Evolutionary conservation across 371 early-diverging fungal genomes (phyloP), one percentile per base, ranked within the genome.

Genomic region (Mucor saturninus): DNA sequence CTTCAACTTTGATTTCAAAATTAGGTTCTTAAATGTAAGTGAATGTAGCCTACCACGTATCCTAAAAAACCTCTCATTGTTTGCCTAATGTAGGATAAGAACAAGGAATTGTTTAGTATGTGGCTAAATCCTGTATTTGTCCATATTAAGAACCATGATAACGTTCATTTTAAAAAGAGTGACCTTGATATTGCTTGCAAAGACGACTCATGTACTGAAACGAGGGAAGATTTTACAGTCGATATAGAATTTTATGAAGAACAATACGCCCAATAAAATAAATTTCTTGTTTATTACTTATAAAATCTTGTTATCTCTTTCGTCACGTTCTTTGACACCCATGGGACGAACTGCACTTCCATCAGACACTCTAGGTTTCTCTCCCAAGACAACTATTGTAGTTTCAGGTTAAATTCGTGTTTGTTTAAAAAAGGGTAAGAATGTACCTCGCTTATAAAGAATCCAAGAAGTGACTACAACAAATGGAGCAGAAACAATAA

Each of bases 101-200:
- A 46, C 5, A 62, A 51, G 4, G 6, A 14, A 3, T 13, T 68
- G 2, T 54, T 54, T 37, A 49, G 54, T 35, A 74, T 84, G 63
- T 81, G 79, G 79, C 61, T 88, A 43, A 85, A 88, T 49, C 69
- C 86, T 7, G 60, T 69, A 1, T 87, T 88, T 53, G 60, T 85
- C 26, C 54, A 61, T 10, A 32, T 49, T 2, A 54, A 58, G 38
- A 58, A 63, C 50, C 15, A 67, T 26, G 50, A 69, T 57, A 37
- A 62, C 37, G 26, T 85, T 58, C 38, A 59, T 42, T 55, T 85
- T 28, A 39, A 70, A 61, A 76, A 83, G 72, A 9, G 65, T 54
- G 73, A 82, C 11, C 64, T 79, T 10, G 79, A 79, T 39, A 32
- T 66, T 6, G 75, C 76, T 8, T 55, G 52, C 38, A 54, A 56